Evolutionary conservation across 495 filamentous ascomycete species (phyloP).

Genomic region (Friedmanniomyces simplex): DNA sequence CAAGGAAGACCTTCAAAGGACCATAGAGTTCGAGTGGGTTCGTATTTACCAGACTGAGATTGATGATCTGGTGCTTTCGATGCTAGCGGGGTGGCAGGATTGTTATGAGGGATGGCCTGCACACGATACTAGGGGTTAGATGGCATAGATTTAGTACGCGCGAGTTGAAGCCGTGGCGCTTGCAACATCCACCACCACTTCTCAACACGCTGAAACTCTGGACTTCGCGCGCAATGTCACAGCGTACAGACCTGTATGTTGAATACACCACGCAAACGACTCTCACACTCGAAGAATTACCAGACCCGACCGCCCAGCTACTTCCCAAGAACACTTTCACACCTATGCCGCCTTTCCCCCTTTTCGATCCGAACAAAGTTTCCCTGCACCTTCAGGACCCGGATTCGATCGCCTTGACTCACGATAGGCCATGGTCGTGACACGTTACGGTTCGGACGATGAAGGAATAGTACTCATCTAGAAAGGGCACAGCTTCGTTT

Average conservation of each 20-base stretch:
- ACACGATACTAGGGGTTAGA: too few relatives aligned
- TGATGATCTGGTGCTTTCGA: too few relatives aligned
- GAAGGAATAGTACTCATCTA: background rate
- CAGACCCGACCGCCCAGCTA: background rate
- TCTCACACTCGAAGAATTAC: background rate
- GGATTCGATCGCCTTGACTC: background rate
- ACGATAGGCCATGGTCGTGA: background rate
- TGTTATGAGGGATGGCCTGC: too few relatives aligned
- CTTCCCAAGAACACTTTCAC: background rate
- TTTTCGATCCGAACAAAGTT: background rate
- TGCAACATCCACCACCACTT: too few relatives aligned
- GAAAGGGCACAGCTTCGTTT: background rate
- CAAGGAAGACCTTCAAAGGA: too few relatives aligned
- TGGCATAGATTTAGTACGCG: too few relatives aligned
- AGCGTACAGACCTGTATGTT: background rate
- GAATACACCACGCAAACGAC: background rate
- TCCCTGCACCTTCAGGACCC: background rate
- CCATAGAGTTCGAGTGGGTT: too few relatives aligned
- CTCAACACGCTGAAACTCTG: too few relatives aligned
- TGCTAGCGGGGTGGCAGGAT: too few relatives aligned
- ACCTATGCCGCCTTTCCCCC: background rate
- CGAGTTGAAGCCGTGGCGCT: too few relatives aligned
- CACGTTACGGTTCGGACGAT: background rate
- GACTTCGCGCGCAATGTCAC: too few relatives aligned
- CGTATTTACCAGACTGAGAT: too few relatives aligned